Conservation (phyloP, 116 monocot species). For the Phalaenopsis hybrid region DNA sequence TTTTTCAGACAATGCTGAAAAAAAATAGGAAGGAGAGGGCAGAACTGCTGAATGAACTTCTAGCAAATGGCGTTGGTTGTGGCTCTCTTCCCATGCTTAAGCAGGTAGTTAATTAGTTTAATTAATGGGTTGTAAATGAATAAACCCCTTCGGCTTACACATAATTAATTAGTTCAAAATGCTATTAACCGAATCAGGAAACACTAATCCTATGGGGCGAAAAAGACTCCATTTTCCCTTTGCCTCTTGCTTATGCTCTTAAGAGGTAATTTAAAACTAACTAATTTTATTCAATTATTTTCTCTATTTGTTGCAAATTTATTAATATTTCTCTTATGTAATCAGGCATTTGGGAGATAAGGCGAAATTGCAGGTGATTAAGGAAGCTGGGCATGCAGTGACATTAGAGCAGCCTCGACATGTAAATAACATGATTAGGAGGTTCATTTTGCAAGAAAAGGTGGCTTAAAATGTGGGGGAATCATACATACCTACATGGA, state of each 20-base stretch:
- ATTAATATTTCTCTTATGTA: background rate
- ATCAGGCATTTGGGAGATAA: constrained; percentile 63
- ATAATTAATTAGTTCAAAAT: background rate
- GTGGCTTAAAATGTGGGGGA: background rate
- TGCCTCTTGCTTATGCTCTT: constrained; percentile 43
- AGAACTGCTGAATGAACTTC: constrained; percentile 49
- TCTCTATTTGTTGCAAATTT: too few relatives aligned
- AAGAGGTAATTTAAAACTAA: constrained; percentile 27
- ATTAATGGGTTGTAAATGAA: background rate
- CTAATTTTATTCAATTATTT: too few relatives aligned
- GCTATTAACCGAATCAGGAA: constrained; percentile 24
- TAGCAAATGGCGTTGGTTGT: constrained; percentile 37
- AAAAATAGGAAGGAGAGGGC: constrained; percentile 53
- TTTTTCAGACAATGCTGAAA: constrained; percentile 33
- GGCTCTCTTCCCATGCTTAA: constrained; percentile 56
- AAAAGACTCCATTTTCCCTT: constrained; percentile 60
- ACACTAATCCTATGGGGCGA: constrained; percentile 79
- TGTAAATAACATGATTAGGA: constrained; percentile 40
- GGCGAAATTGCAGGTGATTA: constrained; percentile 53
- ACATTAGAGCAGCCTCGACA: constrained; percentile 44
- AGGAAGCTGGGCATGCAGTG: constrained; percentile 72
- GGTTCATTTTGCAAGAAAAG: constrained; percentile 24
- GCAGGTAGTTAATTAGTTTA: constrained; percentile 51
- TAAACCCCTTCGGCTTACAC: background rate
- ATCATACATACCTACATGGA: too few relatives aligned